Percentiles rank a stretch among this genome's conserved stretches.
These are phyloP conservation scores for Candida quercuum DNA, from an alignment of 805 yeast species.

Conservation along the genomic window DNA sequence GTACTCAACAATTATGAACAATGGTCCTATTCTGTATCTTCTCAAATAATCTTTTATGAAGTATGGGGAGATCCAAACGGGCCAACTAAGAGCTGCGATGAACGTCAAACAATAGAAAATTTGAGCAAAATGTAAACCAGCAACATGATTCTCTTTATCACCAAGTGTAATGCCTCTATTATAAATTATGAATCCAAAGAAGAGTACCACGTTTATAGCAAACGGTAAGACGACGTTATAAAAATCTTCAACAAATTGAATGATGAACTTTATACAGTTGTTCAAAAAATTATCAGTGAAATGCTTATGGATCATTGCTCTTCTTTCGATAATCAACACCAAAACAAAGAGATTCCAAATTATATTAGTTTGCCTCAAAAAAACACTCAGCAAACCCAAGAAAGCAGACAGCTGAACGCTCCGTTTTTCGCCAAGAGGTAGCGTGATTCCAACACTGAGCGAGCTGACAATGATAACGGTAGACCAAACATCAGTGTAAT, in stretches of 20 bases:
- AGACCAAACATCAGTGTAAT: constrained; percentile 94
- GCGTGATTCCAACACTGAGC: constrained; percentile 40
- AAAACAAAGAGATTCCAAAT: constrained; percentile 72
- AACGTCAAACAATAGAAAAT: constrained; percentile 72
- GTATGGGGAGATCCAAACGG: constrained; percentile 57
- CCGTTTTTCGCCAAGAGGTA: constrained; percentile 29
- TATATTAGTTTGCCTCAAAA: constrained; percentile 88
- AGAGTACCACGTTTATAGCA: constrained; percentile 43
- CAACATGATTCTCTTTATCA: constrained; percentile 79
- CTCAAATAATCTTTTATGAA: constrained; percentile 35
- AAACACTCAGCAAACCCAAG: constrained; percentile 56
- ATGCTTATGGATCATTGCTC: constrained; percentile 36
- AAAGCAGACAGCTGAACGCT: constrained; percentile 43
- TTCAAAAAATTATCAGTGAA: constrained; percentile 31
- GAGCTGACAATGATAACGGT: constrained; percentile 59
- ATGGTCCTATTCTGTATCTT: constrained; percentile 24
- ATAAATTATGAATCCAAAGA: constrained; percentile 48
- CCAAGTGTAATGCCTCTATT: constrained; percentile 91
- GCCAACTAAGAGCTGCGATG: constrained; percentile 59
- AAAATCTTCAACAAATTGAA: constrained; percentile 31
- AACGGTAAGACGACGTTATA: constrained; percentile 41
- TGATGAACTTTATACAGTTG: constrained; percentile 33
- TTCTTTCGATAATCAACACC: constrained; percentile 47
- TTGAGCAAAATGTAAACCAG: constrained; percentile 72
- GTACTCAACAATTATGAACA: constrained; percentile 26